Base-by-base conservation (phyloP, 371 early-diverging fungal species). In the Haplosporangium sp. region DNA sequence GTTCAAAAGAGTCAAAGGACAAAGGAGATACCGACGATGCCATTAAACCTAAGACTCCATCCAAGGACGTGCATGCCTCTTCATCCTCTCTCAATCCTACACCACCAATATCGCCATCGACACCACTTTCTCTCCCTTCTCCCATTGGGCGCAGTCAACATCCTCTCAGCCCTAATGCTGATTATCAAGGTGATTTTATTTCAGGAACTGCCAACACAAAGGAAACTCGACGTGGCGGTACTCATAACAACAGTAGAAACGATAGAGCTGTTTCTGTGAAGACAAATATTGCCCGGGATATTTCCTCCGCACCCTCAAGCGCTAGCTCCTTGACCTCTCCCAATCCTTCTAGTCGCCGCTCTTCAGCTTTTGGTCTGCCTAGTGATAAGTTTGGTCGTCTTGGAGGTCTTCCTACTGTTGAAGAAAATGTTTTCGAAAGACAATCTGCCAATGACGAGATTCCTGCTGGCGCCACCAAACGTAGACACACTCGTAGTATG, bases 271-370 rank as follows among this genome's bases (percentile, higher is more conserved):
- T 64, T 13, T 35, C 64, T 37, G 70, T 70, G 45, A 70, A 61
- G 45, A 76, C 71, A 2, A 53, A 47, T 34, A 39, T 71, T 2
- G 20, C 61, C 10, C 52, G 71, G 4, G 74, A 73, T 40, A 7
- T 20, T 13, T 17, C 67, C 8, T 63, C 73, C 1, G 69, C 63
- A 39, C 58, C 72, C 5, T 37, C 63, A 37, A 67, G 66, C n/a
- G 63, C 69, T 3, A 37, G 59, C 48, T 44, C 55, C 4, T 27
- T 69, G n/a, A 63, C 71, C 20, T 52, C 67, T 5, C 35, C 74
- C 52, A 78, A 65, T 37, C 79, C 79, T 5, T 73, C 71, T 19
- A 67, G 67, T 53, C 69, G 79, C n/a, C 79, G 79, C 17, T 74
- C 74, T 17, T 78, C 79, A 8, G 45, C 67, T 4, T 44, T 78